These are phyloP conservation scores for Hypsizygus marmoreus DNA, from an alignment of 768 basidiomycete species.

Conservation along the genomic window DNA sequence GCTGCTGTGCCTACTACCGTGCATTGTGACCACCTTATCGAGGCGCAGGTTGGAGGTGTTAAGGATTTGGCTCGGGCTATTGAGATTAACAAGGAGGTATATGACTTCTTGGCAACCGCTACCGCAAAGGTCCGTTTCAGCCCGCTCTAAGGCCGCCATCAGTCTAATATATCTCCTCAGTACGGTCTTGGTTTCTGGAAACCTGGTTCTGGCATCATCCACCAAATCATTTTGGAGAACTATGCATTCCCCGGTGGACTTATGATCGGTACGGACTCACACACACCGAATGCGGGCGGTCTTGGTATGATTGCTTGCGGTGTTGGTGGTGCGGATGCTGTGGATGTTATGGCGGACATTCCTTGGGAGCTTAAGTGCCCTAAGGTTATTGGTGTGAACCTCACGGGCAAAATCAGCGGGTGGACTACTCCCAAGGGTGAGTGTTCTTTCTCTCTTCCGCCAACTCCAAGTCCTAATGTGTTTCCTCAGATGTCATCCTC, in stretches of 20 bases:
- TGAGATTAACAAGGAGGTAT: constrained; percentile 96
- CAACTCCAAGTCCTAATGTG: constrained; percentile 13
- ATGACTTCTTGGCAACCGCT: constrained; percentile 97
- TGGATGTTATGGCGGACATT: constrained; percentile 97
- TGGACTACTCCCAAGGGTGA: constrained; percentile 98
- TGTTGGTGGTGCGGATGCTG: constrained; percentile 99
- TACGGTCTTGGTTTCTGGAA: constrained; percentile 99
- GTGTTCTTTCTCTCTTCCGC: constrained; percentile 13
- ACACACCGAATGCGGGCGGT: constrained; percentile 99
- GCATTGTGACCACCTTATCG: constrained; percentile 98
- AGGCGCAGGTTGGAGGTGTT: constrained; percentile 92
- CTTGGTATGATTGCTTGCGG: constrained; percentile 99
- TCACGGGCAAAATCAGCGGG: constrained; percentile 91
- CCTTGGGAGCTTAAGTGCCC: constrained; percentile 99
- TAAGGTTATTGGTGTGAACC: constrained; percentile 97
- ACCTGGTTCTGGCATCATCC: constrained; percentile 98
- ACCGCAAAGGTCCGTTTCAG: constrained; percentile 74
- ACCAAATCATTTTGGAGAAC: constrained; percentile 99
- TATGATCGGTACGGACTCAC: constrained; percentile 99
- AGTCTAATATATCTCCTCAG: constrained; percentile 33
- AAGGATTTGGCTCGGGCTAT: constrained; percentile 93
- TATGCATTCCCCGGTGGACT: constrained; percentile 99
- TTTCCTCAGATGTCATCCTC: constrained; percentile 83
- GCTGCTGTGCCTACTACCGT: constrained; percentile 98
- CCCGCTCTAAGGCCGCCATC: not conserved